A percentile compares a stretch with the other conserved stretches of the same genome.
These are phyloP conservation scores for Citropsis articulata DNA, from an alignment of 345 rosid genomes.

Conservation along the genomic window DNA sequence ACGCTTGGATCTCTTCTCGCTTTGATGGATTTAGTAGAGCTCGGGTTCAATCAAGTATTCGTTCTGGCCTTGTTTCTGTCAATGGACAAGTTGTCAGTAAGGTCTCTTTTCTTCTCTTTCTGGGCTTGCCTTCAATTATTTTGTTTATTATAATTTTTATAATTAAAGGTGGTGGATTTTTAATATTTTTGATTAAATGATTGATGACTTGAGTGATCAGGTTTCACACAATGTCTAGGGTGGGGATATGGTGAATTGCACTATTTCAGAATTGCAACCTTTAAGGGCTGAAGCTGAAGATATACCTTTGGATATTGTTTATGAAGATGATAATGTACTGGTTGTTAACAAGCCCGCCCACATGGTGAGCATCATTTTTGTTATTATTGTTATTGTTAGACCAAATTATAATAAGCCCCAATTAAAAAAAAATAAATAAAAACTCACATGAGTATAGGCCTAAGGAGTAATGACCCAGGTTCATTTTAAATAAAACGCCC, in stretches of 20 bases:
- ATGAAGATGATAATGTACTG: constrained; percentile 70
- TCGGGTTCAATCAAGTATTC: constrained; percentile 91
- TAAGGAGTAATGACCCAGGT: too few relatives aligned
- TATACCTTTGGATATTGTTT: constrained; percentile 74
- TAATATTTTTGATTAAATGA: background rate
- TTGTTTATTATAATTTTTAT: too few relatives aligned
- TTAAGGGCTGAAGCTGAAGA: constrained; percentile 85
- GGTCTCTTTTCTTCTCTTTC: constrained; percentile 28
- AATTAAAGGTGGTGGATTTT: background rate
- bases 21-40: constrained; percentile 74
- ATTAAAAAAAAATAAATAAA: too few relatives aligned
- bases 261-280: constrained; percentile 76
- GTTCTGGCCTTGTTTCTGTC: constrained; percentile 69
- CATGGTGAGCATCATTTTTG: constrained; percentile 45
- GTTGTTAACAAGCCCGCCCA: constrained; percentile 85
- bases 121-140: background rate
- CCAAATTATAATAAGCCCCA: too few relatives aligned
- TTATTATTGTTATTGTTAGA: too few relatives aligned
- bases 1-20: constrained; percentile 87
- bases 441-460: too few relatives aligned
- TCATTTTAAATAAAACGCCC: too few relatives aligned
- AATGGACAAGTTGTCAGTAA: constrained; percentile 75
- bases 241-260: constrained; percentile 76
- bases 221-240: constrained; percentile 57
- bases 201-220: constrained; percentile 30